Percentiles rank a stretch among this genome's conserved stretches.
Conservation (phyloP, 2,329 filamentous ascomycete genomes). For the Trichophyton benhamiae region DNA sequence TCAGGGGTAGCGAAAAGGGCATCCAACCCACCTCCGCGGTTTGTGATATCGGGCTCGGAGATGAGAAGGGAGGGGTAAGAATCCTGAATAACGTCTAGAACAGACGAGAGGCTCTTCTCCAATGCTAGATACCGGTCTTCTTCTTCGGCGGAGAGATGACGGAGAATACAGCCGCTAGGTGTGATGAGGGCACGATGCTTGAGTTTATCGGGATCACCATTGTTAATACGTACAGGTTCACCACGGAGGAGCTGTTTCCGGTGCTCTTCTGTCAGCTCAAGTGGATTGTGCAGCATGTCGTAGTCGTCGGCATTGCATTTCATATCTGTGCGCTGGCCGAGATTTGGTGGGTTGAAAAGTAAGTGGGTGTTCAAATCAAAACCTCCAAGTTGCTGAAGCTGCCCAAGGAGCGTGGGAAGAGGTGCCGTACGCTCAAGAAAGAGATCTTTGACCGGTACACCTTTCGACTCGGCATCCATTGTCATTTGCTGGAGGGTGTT, state of each 20-base stretch:
- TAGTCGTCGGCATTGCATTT: slow-evolving; percentile 31
- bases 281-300: slow-evolving; percentile 27
- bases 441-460: slow-evolving; percentile 28
- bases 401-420: slow-evolving; percentile 28
- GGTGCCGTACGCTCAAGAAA: slow-evolving; percentile 29
- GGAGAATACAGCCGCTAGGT: slow-evolving; percentile 33
- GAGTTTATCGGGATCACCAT: slow-evolving; percentile 22
- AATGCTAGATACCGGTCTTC: slow-evolving; percentile 35
- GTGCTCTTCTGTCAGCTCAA: slow-evolving; percentile 32
- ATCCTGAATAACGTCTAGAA: slow-evolving; percentile 26
- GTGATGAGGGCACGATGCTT: slow-evolving; percentile 35
- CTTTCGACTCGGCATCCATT: slow-evolving; percentile 27
- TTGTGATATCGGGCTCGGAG: slow-evolving; percentile 32
- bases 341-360: slow-evolving; percentile 30
- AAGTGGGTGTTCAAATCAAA: slow-evolving; percentile 29
- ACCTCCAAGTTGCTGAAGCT: slow-evolving; percentile 27
- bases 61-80: slow-evolving; percentile 24
- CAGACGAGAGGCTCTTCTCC: slow-evolving; percentile 26
- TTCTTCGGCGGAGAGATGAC: slow-evolving; percentile 35
- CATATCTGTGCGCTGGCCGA: slow-evolving; percentile 32
- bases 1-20: slow-evolving; percentile 34
- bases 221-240: slow-evolving; percentile 29
- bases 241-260: slow-evolving; percentile 31
- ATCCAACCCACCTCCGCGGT: slow-evolving; percentile 34
- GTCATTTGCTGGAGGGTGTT: slow-evolving; percentile 31